Base-by-base conservation (phyloP, 2,329 filamentous ascomycete species). In the Cercospora sp. region DNA sequence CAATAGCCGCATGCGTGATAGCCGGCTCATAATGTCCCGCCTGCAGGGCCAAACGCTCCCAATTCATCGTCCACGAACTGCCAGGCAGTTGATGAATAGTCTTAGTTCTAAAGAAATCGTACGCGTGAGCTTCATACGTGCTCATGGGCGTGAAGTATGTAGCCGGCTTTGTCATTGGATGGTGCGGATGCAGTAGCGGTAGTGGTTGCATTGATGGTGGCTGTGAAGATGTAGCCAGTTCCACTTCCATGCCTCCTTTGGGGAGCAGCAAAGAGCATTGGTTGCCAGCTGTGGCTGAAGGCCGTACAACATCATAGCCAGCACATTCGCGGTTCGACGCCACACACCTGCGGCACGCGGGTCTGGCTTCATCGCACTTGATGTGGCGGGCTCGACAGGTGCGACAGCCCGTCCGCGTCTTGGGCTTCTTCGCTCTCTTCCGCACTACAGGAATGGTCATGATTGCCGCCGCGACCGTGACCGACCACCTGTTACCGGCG, bases 31-130 rank as follows among this genome's bases (percentile, higher is more conserved):
- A 53, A 61, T 69, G 67, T 26, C 69, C 67, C 23, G 65, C 57
- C 23, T 69, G 63, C 33, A 72, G 61, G 4, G 68, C 68, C 30
- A 72, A 57, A 6, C 65, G 59, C 30, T 72, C 67, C 70, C 70
- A 72, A 18, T 55, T 62, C 10, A 72, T 51, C 12, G 68, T 68
- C 62, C 68, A 70, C 16, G 68, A 66, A 51, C 70, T 68, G 13
- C 70, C 70, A n/a, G 70, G 70, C 40, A 72, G 28, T 20, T 69
- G 69, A 45, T 66, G 57, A n/a, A 72, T 64, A 3, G 70, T 72
- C 62, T 70, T 45, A 4, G 57, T 28, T 13, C 68, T 63, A 51
- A 72, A 72, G 63, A 68, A 71, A 60, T 71, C 68, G 63, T 70
- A 72, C n/a, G 70, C 70, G 31, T 68, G 68, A 45, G 57, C 64